These are phyloP conservation scores for Kodamaea ohmeri DNA, from an alignment of 1,139 yeast genomes.

Conservation along the genomic window DNA sequence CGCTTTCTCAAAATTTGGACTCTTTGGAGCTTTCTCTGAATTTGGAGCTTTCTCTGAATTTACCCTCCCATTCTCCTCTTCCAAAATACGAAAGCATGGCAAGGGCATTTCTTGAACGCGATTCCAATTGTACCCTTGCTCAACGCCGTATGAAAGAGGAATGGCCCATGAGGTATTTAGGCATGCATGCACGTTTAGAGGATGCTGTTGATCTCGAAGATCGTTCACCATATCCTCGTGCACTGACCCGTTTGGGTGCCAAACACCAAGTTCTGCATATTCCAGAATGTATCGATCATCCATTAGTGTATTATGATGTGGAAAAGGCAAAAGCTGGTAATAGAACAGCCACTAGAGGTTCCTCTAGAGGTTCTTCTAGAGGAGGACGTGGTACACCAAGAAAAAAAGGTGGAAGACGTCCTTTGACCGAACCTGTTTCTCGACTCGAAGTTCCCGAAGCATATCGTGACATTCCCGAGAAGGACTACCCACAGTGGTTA, in stretches of 20 bases:
- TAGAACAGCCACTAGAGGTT: too few species aligned
- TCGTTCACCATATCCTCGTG: slow-evolving; percentile 74
- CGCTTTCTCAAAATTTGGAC: too few species aligned
- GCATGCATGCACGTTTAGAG: slow-evolving; percentile 71
- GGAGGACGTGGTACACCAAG: too few species aligned
- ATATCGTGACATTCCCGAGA: slow-evolving; percentile 37
- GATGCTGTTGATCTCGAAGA: slow-evolving; percentile 80
- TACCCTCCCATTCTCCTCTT: too few species aligned
- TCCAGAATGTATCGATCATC: slow-evolving; percentile 66
- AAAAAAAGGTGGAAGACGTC: slow-evolving; percentile 17
- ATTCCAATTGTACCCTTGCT: slow-evolving; percentile 36
- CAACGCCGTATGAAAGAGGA: slow-evolving; percentile 56
- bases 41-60: too few species aligned
- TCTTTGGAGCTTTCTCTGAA: too few species aligned
- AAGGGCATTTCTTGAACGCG: slow-evolving; percentile 48
- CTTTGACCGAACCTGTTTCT: slow-evolving; percentile 18
- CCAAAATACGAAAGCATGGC: slow-evolving; percentile 66
- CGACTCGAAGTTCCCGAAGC: slow-evolving; percentile 49
- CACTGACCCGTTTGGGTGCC: slow-evolving; percentile 74
- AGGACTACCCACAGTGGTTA: slow-evolving; percentile 68
- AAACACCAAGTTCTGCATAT: slow-evolving; percentile 69
- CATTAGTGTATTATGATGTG: slow-evolving; percentile 64
- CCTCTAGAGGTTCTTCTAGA: too few species aligned
- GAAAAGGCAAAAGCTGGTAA: slow-evolving; percentile 22
- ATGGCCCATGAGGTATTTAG: slow-evolving; percentile 82